phyloP scores from a whole-genome alignment of 768 basidiomycete species.

The Cyclocybe cylindracea region DNA sequence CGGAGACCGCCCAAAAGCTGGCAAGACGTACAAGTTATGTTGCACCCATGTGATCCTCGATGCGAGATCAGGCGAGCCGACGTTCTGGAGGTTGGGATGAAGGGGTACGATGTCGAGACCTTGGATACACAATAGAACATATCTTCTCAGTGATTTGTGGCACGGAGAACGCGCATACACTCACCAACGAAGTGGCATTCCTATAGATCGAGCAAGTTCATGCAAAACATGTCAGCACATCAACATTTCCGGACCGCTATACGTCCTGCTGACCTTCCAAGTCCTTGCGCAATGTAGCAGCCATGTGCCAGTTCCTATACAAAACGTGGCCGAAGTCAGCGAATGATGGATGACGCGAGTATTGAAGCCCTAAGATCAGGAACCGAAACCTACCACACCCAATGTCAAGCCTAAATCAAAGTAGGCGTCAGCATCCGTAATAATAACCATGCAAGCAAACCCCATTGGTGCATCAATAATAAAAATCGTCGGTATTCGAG shows the following conservation, averaged over 20 bases:
- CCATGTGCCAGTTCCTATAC: slow-evolving; percentile 72
- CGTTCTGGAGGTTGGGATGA: slow-evolving; percentile 64
- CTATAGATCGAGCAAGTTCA: slow-evolving; percentile 27
- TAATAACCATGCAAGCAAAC: neutral
- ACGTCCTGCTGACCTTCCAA: slow-evolving; percentile 55
- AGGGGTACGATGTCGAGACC: slow-evolving; percentile 74
- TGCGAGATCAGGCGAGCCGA: slow-evolving; percentile 58
- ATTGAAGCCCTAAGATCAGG: too few species aligned
- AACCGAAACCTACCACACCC: slow-evolving; percentile 63
- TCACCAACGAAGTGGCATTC: slow-evolving; percentile 64
- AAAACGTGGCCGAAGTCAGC: neutral
- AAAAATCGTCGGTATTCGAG: neutral
- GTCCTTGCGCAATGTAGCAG: slow-evolving; percentile 60
- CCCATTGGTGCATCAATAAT: neutral
- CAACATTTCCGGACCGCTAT: slow-evolving; percentile 1
- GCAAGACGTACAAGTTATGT: slow-evolving; percentile 60
- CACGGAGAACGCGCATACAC: slow-evolving; percentile 13
- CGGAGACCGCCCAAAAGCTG: neutral
- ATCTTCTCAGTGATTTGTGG: too few species aligned
- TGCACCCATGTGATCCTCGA: slow-evolving; percentile 72
- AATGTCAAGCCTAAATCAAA: slow-evolving; percentile 55
- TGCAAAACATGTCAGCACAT: slow-evolving; percentile 1
- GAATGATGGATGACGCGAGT: neutral
- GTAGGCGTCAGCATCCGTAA: neutral
- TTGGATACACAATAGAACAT: slow-evolving; percentile 15